Evolutionary conservation across 1,284 basidiomycete species (phyloP).

Genomic region (Dichomitus squalens): DNA sequence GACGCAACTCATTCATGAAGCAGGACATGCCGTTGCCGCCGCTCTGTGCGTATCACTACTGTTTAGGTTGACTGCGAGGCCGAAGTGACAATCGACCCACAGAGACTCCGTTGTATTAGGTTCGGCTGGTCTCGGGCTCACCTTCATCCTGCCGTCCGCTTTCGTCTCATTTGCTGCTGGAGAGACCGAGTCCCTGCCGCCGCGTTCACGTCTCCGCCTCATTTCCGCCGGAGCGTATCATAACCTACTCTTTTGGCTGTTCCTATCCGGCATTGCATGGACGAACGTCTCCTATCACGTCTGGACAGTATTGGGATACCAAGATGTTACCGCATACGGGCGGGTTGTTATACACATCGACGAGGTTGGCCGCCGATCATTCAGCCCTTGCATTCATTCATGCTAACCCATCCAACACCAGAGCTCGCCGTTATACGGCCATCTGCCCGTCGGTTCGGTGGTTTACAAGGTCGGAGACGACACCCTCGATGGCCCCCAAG

Average conservation of each 20-base stretch:
- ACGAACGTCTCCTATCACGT: constrained; percentile 17
- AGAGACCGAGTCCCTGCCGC: constrained; percentile 42
- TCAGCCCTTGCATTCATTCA: not conserved
- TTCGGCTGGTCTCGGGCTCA: constrained; percentile 20
- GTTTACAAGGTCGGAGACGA: constrained; percentile 63
- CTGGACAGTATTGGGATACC: constrained; percentile 48
- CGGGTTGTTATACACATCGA: constrained; percentile 54
- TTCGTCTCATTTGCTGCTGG: constrained; percentile 60
- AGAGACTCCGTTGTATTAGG: constrained; percentile 4
- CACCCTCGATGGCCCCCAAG: constrained; percentile 34
- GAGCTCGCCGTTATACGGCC: constrained; percentile 55
- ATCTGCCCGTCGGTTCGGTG: constrained; percentile 55
- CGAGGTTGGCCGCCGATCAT: constrained; percentile 37
- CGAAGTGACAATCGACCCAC: not conserved
- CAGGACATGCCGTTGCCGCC: constrained; percentile 69
- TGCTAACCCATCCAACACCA: constrained; percentile 27
- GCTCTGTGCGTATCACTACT: constrained; percentile 53
- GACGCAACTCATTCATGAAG: constrained; percentile 67
- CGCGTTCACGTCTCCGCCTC: constrained; percentile 52
- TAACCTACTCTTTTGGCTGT: constrained; percentile 42
- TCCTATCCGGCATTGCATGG: constrained; percentile 21
- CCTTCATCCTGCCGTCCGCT: constrained; percentile 65
- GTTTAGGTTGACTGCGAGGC: not conserved
- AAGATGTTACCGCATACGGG: constrained; percentile 50
- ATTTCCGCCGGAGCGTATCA: constrained; percentile 72